Base-by-base conservation (phyloP, 2,329 filamentous ascomycete genomes). In the Xylaria sp. region DNA sequence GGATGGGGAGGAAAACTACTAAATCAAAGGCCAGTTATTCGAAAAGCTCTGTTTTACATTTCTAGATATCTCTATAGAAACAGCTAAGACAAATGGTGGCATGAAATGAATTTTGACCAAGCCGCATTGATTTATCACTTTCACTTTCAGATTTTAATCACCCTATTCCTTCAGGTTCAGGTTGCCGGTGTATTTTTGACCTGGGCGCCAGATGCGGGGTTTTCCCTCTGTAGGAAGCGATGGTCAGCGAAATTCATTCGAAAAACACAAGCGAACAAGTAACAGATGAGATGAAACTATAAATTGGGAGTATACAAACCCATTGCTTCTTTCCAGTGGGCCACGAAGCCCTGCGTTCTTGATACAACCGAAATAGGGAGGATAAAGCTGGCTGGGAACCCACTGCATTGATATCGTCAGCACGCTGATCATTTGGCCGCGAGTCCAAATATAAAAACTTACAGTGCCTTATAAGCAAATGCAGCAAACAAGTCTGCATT, bases 251-350 rank as follows among this genome's bases (percentile, higher is more conserved):
- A 41, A 18, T 18, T 3, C 12, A 28, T 57, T 25, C 20, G n/a
- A 57, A 1, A 25, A 10, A 52, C n/a, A 52, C 2, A 9, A 18
- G n/a, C 10, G 1, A 15, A n/a, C 25, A 44, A 25, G 18, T 2
- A 15, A 25, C 2, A 18, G 1, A 37, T 48, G 7, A 23, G 12
- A 51, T 54, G 12, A 39, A 44, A 31, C 25, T 25, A 1, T 25
- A 55, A 37, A 48, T 23, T 37, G 9, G 46, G 41, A 8, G 25
- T 18, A 41, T 50, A 67, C 66, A 37, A 55, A 72, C 68, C 65
- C 73, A 74, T 74, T 34, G 72, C 72, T 46, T 74, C 72, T 46
- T 69, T 70, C 73, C 73, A 74, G 44, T 74, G 73, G 2, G 73
- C 70, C 70, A 74, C 72, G 31, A 74, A 67, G 0, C 72, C 73